Base-by-base conservation (phyloP, 2,329 filamentous ascomycete genomes). In the Ophiostoma piceae region DNA sequence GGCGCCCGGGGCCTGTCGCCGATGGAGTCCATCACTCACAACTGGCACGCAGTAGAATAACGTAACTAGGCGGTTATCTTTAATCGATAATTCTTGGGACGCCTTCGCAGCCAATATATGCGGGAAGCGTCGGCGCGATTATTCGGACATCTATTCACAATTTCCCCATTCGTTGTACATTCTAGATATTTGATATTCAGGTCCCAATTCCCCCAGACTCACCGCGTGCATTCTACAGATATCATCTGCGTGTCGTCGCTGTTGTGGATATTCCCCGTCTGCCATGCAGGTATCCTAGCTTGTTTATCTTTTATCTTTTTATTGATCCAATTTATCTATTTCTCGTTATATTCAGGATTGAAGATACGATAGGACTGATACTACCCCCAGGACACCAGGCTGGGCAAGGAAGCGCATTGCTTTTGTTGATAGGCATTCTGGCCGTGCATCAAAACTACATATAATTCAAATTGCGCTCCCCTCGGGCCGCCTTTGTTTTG, bases 291-390 rank as follows among this genome's bases (percentile, higher is more conserved):
- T 26, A 57, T 57, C 51, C 51, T 26, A 57, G 51, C 51, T 22
- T n/a, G 43, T 47, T 19, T 14, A 57, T 57, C 51, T 57, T 57
- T n/a, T n/a, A 51, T 51, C 47, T 22, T 7, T 12, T 19, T 19
- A 47, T 47, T 26, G 22, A 57, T 26, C 22, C 9, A 6, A 26
- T 57, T 22, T 57, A 26, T 57, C 51, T 57, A 26, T 26, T 57
- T n/a, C 11, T 29, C 26, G 43, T 47, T 6, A 19, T 47, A 19
- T 47, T 9, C n/a, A 57, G 51, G 22, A 57, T 26, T 8, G n/a
- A 57, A 57, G 51, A 57, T 57, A 57, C 51, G 43, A 47, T 47
- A 47, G n/a, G 51, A 57, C n/a, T 26, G 51, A 57, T 57, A 57
- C 51, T 57, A 57, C n/a, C 22, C n/a, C 51, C 51, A 57, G 51